Evolutionary conservation across 805 yeast species (phyloP).

Genomic region (Candida odintsovae): DNA sequence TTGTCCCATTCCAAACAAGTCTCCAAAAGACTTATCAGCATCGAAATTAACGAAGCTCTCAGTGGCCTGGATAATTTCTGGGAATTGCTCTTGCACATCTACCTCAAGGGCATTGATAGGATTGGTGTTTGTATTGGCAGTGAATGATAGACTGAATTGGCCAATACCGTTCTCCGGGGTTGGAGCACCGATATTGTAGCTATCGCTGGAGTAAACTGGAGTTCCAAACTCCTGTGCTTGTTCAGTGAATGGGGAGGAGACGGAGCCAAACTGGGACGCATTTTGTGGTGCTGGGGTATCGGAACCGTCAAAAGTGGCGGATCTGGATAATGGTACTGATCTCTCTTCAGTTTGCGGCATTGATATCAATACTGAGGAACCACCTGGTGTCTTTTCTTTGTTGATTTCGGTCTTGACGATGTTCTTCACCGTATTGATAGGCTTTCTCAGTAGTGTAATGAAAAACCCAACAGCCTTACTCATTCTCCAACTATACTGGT

Average conservation of each 20-base stretch:
- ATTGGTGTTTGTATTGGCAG: conserved; percentile 1
- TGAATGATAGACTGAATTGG: conserved; percentile 7
- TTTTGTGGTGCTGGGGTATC: background rate
- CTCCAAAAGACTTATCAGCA: conserved; percentile 14
- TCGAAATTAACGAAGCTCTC: conserved; percentile 11
- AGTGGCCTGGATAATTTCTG: conserved; percentile 8
- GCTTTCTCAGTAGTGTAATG: conserved; percentile 32
- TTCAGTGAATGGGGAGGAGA: background rate
- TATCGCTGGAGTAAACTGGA: conserved; percentile 2
- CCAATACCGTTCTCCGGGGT: conserved; percentile 5
- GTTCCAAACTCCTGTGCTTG: background rate
- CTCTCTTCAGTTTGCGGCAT: conserved; percentile 22
- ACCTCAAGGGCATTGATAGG: conserved; percentile 7
- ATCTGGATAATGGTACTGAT: background rate
- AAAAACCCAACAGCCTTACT: conserved; percentile 48
- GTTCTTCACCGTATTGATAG: conserved; percentile 20
- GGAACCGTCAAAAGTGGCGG: background rate
- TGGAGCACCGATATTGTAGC: conserved; percentile 1
- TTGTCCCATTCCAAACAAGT: conserved; percentile 13
- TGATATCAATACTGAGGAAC: conserved; percentile 18
- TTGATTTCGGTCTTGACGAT: conserved; percentile 19
- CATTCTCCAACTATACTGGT: conserved; percentile 65
- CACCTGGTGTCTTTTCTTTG: conserved; percentile 18
- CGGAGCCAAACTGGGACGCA: background rate
- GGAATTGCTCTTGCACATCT: conserved; percentile 8